A percentile compares a stretch with the other conserved stretches of the same genome.
Evolutionary conservation across 2,329 filamentous ascomycete species (phyloP).

Genomic region (Coniochaeta sp.): DNA sequence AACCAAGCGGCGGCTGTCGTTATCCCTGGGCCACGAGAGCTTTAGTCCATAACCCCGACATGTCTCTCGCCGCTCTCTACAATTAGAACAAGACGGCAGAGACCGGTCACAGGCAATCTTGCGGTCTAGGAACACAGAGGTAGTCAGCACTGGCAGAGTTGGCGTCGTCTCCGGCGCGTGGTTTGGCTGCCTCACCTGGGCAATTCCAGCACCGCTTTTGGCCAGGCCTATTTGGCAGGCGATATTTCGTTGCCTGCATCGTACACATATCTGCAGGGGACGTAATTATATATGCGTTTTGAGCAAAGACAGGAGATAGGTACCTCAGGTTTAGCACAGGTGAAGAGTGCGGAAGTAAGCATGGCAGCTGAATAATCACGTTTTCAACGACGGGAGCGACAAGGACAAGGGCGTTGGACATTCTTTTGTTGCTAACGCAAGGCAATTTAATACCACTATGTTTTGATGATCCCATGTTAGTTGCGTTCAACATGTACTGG

Average conservation of each 20-base stretch:
- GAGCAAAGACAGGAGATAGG: no score
- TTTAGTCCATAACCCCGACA: slow-evolving; percentile 9
- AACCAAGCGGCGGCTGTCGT: not conserved
- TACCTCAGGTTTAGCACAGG: no score
- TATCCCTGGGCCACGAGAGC: slow-evolving; percentile 8
- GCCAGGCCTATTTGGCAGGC: not conserved
- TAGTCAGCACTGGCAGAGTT: not conserved
- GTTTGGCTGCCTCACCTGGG: not conserved
- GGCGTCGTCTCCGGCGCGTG: not conserved
- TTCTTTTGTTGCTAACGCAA: no score
- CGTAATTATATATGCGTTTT: not conserved
- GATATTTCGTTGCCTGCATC: not conserved
- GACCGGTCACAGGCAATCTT: slow-evolving; percentile 10
- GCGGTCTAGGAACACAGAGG: slow-evolving; percentile 3
- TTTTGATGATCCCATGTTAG: no score
- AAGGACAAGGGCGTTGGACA: no score
- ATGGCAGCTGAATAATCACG: no score
- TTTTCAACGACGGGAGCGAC: no score
- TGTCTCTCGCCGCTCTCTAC: slow-evolving; percentile 2
- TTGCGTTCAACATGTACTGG: no score
- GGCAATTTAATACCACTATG: no score
- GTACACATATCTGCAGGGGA: not conserved
- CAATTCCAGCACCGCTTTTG: slow-evolving; percentile 2
- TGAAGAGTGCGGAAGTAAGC: no score
- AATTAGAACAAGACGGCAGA: slow-evolving; percentile 7